phyloP scores from a whole-genome alignment of 1,284 basidiomycete genomes.

The Trichosporon ovoides region DNA sequence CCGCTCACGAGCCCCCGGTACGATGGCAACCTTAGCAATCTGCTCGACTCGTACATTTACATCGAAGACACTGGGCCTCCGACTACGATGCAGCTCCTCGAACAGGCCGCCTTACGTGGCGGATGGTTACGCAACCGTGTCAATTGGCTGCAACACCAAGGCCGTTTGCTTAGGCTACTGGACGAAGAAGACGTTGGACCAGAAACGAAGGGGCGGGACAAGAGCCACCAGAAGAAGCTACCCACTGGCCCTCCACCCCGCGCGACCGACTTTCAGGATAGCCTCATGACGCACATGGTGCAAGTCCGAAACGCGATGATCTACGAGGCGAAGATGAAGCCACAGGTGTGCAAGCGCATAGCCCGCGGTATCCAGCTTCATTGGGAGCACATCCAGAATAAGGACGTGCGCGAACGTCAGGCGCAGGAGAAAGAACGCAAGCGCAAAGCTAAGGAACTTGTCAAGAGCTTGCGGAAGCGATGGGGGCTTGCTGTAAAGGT shows the following conservation, averaged over 20 bases:
- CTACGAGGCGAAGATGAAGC: conserved; percentile 45
- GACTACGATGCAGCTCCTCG: conserved; percentile 51
- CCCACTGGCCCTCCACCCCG: conserved; percentile 25
- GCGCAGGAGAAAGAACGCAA: conserved; percentile 66
- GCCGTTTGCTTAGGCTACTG: conserved; percentile 41
- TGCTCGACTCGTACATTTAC: conserved; percentile 61
- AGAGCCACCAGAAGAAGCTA: conserved; percentile 16
- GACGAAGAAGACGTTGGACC: conserved; percentile 49
- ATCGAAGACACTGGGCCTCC: conserved; percentile 52
- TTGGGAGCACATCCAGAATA: conserved; percentile 64
- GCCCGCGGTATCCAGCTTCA: conserved; percentile 67
- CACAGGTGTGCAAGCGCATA: conserved; percentile 53
- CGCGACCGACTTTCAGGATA: conserved; percentile 44
- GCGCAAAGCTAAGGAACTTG: conserved; percentile 67
- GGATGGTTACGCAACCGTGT: conserved; percentile 55
- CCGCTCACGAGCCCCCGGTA: conserved; percentile 54
- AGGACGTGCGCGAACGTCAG: conserved; percentile 59
- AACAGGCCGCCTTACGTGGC: conserved; percentile 53
- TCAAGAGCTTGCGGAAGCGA: conserved; percentile 54
- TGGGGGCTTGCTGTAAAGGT: conserved; percentile 89
- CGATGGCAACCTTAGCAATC: conserved; percentile 55
- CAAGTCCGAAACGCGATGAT: conserved; percentile 48
- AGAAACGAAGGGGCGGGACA: conserved; percentile 8
- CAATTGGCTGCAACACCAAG: conserved; percentile 48
- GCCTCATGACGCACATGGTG: conserved; percentile 47